Evolutionary conservation across 257 asterid species (phyloP).

Genomic region (Solanum gracilifrons): DNA sequence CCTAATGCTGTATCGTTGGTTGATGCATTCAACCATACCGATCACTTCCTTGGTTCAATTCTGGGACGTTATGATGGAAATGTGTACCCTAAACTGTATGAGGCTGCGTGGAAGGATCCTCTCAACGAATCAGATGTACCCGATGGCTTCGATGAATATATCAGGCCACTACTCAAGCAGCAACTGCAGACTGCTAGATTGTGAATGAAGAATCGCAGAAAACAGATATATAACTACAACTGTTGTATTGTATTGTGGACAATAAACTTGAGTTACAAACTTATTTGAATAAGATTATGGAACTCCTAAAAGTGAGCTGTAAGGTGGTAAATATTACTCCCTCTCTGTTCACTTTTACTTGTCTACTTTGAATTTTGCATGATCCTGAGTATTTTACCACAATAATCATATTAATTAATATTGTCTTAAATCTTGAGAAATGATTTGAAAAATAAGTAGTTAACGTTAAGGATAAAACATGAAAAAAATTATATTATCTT

Average conservation of each 20-base stretch:
- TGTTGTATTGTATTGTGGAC: not conserved
- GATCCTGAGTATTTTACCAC: too few relatives aligned
- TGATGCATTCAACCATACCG: slow-evolving; percentile 82
- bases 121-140: slow-evolving; percentile 61
- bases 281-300: not conserved
- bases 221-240: not conserved
- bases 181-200: slow-evolving; percentile 54
- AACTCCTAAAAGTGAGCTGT: not conserved
- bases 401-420: too few relatives aligned
- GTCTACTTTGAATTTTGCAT: too few relatives aligned
- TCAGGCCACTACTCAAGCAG: slow-evolving; percentile 74
- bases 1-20: slow-evolving; percentile 82
- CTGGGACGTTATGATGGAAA: slow-evolving; percentile 90
- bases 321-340: not conserved
- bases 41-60: slow-evolving; percentile 82
- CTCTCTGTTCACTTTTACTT: too few relatives aligned
- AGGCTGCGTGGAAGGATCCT: slow-evolving; percentile 93
- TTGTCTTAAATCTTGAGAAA: not conserved
- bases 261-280: not conserved
- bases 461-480: too few relatives aligned
- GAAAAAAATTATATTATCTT: too few relatives aligned
- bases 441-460: not conserved
- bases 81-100: slow-evolving; percentile 84
- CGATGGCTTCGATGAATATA: slow-evolving; percentile 73
- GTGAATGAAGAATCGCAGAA: slow-evolving; percentile 1